phyloP scores from a whole-genome alignment of 768 basidiomycete species.

The Termitomyces sp. region DNA sequence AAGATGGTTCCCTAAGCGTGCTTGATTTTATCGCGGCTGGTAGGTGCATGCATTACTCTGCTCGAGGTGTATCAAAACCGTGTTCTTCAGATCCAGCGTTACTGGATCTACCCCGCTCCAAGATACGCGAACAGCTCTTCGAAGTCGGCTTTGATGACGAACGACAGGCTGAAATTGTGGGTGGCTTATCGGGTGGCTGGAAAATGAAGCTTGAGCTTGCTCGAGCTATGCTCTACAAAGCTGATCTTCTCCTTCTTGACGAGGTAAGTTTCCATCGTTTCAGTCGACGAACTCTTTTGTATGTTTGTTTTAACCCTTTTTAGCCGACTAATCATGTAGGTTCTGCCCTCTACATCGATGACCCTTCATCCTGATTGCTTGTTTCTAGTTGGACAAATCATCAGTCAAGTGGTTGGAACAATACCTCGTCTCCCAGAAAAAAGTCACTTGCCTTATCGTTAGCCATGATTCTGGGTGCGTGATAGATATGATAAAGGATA shows the following conservation, averaged over 20 bases:
- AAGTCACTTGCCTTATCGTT: conserved; percentile 88
- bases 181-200: conserved; percentile 94
- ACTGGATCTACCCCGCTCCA: conserved; percentile 51
- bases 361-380: not conserved
- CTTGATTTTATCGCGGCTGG: conserved; percentile 89
- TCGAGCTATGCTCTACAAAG: conserved; percentile 95
- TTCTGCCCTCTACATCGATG: conserved; percentile 9
- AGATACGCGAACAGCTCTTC: conserved; percentile 72
- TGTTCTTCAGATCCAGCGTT: conserved; percentile 60
- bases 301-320: conserved; percentile 2
- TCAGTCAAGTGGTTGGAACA: conserved; percentile 92
- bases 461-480: conserved; percentile 94
- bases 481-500: not conserved
- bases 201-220: conserved; percentile 99
- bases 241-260: conserved; percentile 78
- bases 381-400: conserved; percentile 61
- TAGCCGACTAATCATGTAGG: conserved; percentile 89
- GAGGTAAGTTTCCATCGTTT: conserved; percentile 44
- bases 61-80: not conserved
- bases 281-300: not conserved
- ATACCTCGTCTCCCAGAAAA: conserved; percentile 75
- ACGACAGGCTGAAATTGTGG: conserved; percentile 81
- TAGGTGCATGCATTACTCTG: conserved; percentile 24
- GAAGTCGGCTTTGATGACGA: conserved; percentile 91
- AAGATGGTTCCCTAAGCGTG: conserved; percentile 78